phyloP scores from a whole-genome alignment of 129 eudicot species.

The Cynara cardunculus region DNA sequence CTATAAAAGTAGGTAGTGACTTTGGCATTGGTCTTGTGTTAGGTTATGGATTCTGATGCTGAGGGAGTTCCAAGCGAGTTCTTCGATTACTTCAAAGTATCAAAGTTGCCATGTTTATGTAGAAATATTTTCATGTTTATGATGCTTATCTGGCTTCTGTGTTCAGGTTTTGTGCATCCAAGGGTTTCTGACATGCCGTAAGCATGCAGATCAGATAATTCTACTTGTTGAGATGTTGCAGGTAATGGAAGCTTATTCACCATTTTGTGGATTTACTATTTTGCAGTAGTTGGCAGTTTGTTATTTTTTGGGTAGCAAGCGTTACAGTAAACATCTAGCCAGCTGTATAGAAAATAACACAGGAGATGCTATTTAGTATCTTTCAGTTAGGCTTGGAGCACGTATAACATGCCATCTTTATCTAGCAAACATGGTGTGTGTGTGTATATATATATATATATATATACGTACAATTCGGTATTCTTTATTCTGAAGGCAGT shows the following conservation, averaged over 20 bases:
- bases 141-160: slow-evolving; percentile 17
- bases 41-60: slow-evolving; percentile 99
- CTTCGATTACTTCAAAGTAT: slow-evolving; percentile 92
- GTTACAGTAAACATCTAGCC: no score
- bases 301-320: no score
- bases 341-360: no score
- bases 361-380: no score
- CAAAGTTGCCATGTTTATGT: not conserved
- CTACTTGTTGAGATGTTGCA: slow-evolving; percentile 99
- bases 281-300: no score
- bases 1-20: not conserved
- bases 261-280: not conserved
- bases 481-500: not conserved
- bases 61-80: slow-evolving; percentile 99
- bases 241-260: slow-evolving; percentile 34
- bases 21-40: slow-evolving; percentile 18
- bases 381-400: no score
- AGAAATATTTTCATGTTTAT: not conserved
- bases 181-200: slow-evolving; percentile 94
- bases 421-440: no score
- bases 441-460: no score
- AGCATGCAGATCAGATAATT: slow-evolving; percentile 96
- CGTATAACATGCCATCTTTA: no score
- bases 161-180: slow-evolving; percentile 95
- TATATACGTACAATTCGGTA: not conserved